Percentiles rank a stretch among this genome's conserved stretches.
Conservation (phyloP, 1,284 basidiomycete genomes). For the Ceratobasidium sp. region DNA sequence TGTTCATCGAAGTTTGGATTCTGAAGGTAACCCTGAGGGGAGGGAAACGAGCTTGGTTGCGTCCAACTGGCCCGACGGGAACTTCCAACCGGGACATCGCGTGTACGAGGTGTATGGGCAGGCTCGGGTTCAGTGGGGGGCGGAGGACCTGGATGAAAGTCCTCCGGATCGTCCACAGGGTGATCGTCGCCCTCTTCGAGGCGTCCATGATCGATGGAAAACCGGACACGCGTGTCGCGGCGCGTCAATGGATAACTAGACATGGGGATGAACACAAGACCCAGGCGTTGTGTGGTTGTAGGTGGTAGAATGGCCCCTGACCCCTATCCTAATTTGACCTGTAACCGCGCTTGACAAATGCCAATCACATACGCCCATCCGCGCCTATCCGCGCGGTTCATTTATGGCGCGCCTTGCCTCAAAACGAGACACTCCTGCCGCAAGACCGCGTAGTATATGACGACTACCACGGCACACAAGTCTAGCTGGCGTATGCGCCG, state of each 20-base stretch:
- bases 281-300: neutral
- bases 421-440: too few relatives aligned
- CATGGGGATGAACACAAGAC: conserved; percentile 3
- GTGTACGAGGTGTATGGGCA: conserved; percentile 12
- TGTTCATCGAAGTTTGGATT: conserved; percentile 28
- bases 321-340: conserved; percentile 17
- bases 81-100: conserved; percentile 7
- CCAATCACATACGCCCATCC: too few relatives aligned
- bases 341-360: neutral
- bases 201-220: conserved; percentile 22
- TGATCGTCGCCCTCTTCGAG: neutral
- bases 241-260: conserved; percentile 21
- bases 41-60: neutral
- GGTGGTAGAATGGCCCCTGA: conserved; percentile 4
- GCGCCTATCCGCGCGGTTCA: too few relatives aligned
- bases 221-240: conserved; percentile 38
- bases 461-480: too few relatives aligned
- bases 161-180: neutral
- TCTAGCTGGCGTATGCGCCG: too few relatives aligned
- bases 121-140: conserved; percentile 2
- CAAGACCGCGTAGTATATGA: too few relatives aligned
- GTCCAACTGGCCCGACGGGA: conserved; percentile 24
- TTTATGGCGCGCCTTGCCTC: too few relatives aligned
- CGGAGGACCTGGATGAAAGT: neutral
- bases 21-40: conserved; percentile 12